Evolutionary conservation across 2,329 filamentous ascomycete species (phyloP).

Genomic region (Paracamarosporium sp.): DNA sequence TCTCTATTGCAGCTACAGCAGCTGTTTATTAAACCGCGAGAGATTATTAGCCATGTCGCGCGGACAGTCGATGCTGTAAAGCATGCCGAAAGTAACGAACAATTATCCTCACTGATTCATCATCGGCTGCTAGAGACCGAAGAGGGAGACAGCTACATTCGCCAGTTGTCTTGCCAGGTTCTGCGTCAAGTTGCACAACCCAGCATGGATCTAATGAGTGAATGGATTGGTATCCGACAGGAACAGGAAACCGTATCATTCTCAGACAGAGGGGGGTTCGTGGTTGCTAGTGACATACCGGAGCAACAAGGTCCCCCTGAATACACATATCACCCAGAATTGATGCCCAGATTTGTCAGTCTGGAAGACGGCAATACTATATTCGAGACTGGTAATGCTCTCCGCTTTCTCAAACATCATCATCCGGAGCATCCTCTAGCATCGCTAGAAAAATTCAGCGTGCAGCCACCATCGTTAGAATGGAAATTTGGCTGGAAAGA

Average conservation of each 20-base stretch:
- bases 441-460: constrained; percentile 56
- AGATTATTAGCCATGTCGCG: constrained; percentile 62
- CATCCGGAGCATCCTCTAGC: constrained; percentile 76
- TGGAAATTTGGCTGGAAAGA: constrained; percentile 78
- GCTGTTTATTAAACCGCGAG: constrained; percentile 52
- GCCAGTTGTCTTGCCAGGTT: constrained; percentile 71
- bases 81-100: constrained; percentile 50
- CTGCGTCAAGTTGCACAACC: constrained; percentile 68
- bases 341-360: constrained; percentile 75
- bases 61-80: constrained; percentile 55
- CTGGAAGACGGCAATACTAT: constrained; percentile 72
- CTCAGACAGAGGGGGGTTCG: constrained; percentile 36
- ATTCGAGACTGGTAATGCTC: constrained; percentile 80
- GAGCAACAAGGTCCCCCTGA: constrained; percentile 51
- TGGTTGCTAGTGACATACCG: constrained; percentile 32
- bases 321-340: constrained; percentile 67
- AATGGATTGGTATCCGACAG: constrained; percentile 74
- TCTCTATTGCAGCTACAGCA: constrained; percentile 52
- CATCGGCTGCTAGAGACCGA: constrained; percentile 59
- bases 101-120: constrained; percentile 47
- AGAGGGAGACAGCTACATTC: constrained; percentile 67
- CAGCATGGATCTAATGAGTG: constrained; percentile 71
- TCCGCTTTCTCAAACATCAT: constrained; percentile 73
- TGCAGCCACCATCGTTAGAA: constrained; percentile 63
- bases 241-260: constrained; percentile 38